Evolutionary conservation across 306 rosid genomes (phyloP).

Genomic region (Prunus davidiana): DNA sequence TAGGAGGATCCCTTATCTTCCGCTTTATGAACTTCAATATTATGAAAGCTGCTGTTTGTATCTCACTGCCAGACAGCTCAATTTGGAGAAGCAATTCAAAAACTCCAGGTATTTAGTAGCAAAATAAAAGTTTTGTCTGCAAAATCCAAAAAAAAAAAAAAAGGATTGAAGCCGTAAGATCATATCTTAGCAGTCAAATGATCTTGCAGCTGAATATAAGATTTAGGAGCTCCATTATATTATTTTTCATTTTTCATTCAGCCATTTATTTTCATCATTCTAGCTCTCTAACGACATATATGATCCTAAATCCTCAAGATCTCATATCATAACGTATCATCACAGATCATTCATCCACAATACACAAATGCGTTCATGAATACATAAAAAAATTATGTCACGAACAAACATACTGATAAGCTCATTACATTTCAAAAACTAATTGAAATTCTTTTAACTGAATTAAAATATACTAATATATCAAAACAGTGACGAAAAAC

Average conservation of each 20-base stretch:
- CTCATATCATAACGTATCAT: not conserved
- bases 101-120: not conserved
- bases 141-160: not conserved
- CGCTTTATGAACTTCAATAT: constrained; percentile 27
- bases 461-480: constrained; percentile 7
- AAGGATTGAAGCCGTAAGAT: not conserved
- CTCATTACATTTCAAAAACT: not conserved
- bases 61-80: constrained; percentile 15
- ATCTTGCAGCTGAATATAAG: not conserved
- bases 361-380: not conserved
- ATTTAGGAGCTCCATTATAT: constrained; percentile 28
- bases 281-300: not conserved
- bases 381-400: not conserved
- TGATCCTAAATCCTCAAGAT: constrained; percentile 22
- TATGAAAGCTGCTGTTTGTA: constrained; percentile 11
- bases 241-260: constrained; percentile 3
- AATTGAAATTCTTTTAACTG: not conserved
- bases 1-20: constrained; percentile 2
- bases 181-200: not conserved
- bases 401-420: not conserved
- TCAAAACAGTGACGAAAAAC: constrained; percentile 7
- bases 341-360: not conserved
- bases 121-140: constrained; percentile 11
- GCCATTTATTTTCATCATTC: constrained; percentile 14
- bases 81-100: constrained; percentile 31